Evolutionary conservation across 1,139 yeast genomes (phyloP), one percentile per base, ranked within the genome.

Genomic region (Blastobotrys aristatus): DNA sequence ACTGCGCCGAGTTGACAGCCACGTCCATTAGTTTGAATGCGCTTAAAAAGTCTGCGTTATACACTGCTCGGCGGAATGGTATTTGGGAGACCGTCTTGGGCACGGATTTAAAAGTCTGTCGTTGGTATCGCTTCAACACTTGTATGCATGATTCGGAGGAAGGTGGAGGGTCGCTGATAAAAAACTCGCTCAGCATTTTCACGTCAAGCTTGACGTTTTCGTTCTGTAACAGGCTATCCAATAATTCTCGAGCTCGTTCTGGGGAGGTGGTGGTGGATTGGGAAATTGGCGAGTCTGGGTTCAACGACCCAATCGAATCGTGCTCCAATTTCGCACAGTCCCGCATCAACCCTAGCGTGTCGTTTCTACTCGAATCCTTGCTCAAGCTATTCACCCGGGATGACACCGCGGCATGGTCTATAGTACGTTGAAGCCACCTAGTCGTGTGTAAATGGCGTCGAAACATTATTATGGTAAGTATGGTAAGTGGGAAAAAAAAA

Each of bases 21-120:
- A 74, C 59, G 54, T 83, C 87, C 27, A 85, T 71, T 36, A 83
- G 62, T 43, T 71, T 72, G 36, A 84, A 65, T 0, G 89, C 86
- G 40, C 70, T 70, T 33, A 72, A 69, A 50, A 82, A 72, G 48
- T 83, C 82, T 1, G 80, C 85, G 52, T 77, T 72, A 65, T 74
- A 81, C 1, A 84, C 65, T 5, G 82, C 72, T 39, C 73, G 64
- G 18, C 92, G 67, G 51, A 84, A 76, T 0, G 90, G 84, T 21
- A 84, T 74, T 65, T 82, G 67, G 1, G 84, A 82, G 2, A 72
- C 62, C 0, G 69, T 66, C 47, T 69, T 69, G 13, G 74, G 72
- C 2, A 83, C 68, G 10, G 51, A 35, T 20, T 39, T 49, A 3
- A 43, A 47, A 32, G 52, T 49, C 24, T 52, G 51, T 13, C 52